Evolutionary conservation across 306 rosid species (phyloP), one percentile per base, ranked within the genome.

Genomic region (Abrus pulchellus): DNA sequence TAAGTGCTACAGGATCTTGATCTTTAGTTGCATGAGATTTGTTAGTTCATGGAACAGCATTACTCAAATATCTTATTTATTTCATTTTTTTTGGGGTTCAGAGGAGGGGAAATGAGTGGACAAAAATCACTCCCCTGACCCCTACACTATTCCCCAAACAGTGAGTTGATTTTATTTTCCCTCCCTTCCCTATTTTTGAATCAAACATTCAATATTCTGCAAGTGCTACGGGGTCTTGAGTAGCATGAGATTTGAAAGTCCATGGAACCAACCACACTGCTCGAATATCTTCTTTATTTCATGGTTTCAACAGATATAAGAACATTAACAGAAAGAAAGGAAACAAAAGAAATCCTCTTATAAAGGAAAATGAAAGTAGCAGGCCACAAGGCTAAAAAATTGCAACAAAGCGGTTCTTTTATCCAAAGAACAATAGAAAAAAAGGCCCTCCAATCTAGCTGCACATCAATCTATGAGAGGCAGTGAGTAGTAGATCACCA

Each of bases 251-350:
- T 63, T 65, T 14, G 47, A 65, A 41, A 65, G 50, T 63, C 7
- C 5, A 0, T 3, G 33, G 61, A 55, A 55, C 63, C 2, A 27
- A 55, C 63, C 2, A 27, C 28, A 61, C 33, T 34, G 12, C 68
- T 61, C 6, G 9, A 34, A 61, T 36, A 6, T 63, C 48, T 40
- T 64, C 3, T n/a, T 63, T 7, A 29, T 9, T 36, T 38, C 49
- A 38, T 38, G 6, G 38, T 47, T 47, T 30, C 12, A 68, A 47
- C 3, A 1, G 45, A 32, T 69, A 6, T 11, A 72, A 52, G 63
- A 72, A 33, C 36, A 72, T 72, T 52, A 53, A 13, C 5, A 29
- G 62, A n/a, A 71, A 36, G 32, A 53, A 72, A 53, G 20, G 9
- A 52, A n/a, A 71, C 33, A 33, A n/a, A 52, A 71, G 63, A 52